These are phyloP conservation scores for Aspergillus indologenus DNA, from an alignment of 495 filamentous ascomycete species.

Conservation along the genomic window DNA sequence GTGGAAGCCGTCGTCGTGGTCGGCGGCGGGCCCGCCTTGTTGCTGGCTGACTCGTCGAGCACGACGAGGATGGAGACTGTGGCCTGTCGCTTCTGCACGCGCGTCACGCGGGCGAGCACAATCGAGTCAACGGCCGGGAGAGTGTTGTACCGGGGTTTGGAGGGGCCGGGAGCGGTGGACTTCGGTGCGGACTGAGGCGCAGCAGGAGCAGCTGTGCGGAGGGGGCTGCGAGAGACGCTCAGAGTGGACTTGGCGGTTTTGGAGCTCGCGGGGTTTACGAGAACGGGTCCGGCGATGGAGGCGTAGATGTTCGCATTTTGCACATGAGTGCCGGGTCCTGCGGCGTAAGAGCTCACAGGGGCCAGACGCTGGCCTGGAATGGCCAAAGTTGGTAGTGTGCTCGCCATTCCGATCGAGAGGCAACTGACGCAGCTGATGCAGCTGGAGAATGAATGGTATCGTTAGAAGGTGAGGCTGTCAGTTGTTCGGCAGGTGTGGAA, in stretches of 20 bases:
- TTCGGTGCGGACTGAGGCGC: slow-evolving; percentile 17
- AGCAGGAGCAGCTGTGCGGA: slow-evolving; percentile 23
- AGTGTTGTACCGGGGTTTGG: slow-evolving; percentile 56
- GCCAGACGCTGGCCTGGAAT: slow-evolving; percentile 78
- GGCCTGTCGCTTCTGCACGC: slow-evolving; percentile 79
- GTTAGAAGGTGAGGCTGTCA: background rate
- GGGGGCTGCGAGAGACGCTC: slow-evolving; percentile 44
- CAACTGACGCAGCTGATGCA: background rate
- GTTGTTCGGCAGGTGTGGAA: background rate
- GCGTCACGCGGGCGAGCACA: slow-evolving; percentile 79
- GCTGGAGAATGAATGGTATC: background rate
- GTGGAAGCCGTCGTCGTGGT: slow-evolving; percentile 43
- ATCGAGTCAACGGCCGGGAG: slow-evolving; percentile 75
- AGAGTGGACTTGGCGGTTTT: slow-evolving; percentile 52
- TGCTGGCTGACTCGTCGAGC: slow-evolving; percentile 45
- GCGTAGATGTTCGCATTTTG: slow-evolving; percentile 67
- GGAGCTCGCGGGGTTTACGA: slow-evolving; percentile 51
- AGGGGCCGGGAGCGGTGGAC: slow-evolving; percentile 8
- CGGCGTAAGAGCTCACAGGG: slow-evolving; percentile 55
- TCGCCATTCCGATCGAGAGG: slow-evolving; percentile 25
- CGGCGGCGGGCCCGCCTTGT: no score
- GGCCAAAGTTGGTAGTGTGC: slow-evolving; percentile 34
- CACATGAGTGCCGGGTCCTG: slow-evolving; percentile 81
- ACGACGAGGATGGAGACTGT: slow-evolving; percentile 79
- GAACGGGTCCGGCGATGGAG: slow-evolving; percentile 61